Evolutionary conservation across 1,284 basidiomycete species (phyloP).

Genomic region (Pulveroboletus sp.): DNA sequence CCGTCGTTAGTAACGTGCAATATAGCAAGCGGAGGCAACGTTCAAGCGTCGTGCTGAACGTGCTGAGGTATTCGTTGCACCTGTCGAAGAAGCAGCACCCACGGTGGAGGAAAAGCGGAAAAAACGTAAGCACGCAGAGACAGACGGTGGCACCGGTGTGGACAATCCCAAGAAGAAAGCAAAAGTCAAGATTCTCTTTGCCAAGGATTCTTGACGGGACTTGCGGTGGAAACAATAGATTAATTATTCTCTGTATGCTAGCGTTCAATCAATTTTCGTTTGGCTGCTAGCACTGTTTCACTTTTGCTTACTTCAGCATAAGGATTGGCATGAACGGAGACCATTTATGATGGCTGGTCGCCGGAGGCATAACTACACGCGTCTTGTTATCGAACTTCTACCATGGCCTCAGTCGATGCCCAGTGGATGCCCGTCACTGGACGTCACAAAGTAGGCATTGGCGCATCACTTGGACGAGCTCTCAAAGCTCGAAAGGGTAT

Average conservation of each 20-base stretch:
- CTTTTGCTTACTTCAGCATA: conserved; percentile 33
- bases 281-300: not conserved
- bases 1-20: conserved; percentile 8
- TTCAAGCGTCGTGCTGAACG: conserved; percentile 73
- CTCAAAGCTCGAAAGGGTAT: conserved; percentile 61
- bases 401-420: conserved; percentile 45
- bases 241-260: conserved; percentile 6
- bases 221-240: not conserved
- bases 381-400: conserved; percentile 33
- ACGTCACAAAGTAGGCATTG: conserved; percentile 54
- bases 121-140: conserved; percentile 48
- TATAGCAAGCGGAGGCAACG: conserved; percentile 74
- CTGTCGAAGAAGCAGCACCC: conserved; percentile 67
- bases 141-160: conserved; percentile 19
- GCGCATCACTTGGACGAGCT: conserved; percentile 55
- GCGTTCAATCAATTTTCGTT: not conserved
- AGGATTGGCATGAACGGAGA: conserved; percentile 11
- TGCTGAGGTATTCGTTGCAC: conserved; percentile 83
- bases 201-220: conserved; percentile 14
- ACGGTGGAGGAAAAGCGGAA: conserved; percentile 80
- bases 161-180: conserved; percentile 39
- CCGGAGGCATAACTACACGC: conserved; percentile 14
- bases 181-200: conserved; percentile 25
- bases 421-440: conserved; percentile 61
- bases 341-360: conserved; percentile 17